A percentile compares a stretch with the other conserved stretches of the same genome.
Evolutionary conservation across 2,329 filamentous ascomycete species (phyloP).

Genomic region (Nothophoma quercina): DNA sequence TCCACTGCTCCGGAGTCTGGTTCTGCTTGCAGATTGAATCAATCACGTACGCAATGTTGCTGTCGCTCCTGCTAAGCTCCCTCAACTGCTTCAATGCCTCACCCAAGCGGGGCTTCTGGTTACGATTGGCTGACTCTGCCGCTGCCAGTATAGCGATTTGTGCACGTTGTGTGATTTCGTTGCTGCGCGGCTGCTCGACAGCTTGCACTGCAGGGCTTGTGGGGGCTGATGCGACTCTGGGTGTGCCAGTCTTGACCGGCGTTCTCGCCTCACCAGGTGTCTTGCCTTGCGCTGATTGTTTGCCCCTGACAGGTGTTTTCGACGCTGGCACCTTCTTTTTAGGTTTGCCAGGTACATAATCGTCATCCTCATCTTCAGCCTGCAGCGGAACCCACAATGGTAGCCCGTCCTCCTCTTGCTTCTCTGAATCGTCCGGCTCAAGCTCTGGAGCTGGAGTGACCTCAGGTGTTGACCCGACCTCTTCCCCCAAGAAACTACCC

Average conservation of each 20-base stretch:
- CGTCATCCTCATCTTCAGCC: constrained; percentile 57
- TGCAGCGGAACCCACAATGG: constrained; percentile 39
- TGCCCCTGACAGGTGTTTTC: constrained; percentile 48
- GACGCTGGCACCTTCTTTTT: constrained; percentile 43
- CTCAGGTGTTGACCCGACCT: constrained; percentile 57
- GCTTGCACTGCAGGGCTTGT: constrained; percentile 27
- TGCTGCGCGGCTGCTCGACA: constrained; percentile 20
- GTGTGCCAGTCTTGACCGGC: constrained; percentile 37
- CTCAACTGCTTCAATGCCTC: constrained; percentile 54
- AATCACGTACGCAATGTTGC: constrained; percentile 50
- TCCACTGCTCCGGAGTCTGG: constrained; percentile 49
- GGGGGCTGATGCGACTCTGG: constrained; percentile 25
- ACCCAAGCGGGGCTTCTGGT: constrained; percentile 39
- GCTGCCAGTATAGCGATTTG: constrained; percentile 53
- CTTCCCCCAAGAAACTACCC: constrained; percentile 49
- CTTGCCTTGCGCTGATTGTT: constrained; percentile 44
- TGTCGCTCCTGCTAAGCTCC: constrained; percentile 49
- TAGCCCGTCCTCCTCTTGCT: constrained; percentile 48
- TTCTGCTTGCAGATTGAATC: constrained; percentile 53
- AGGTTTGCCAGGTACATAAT: constrained; percentile 51
- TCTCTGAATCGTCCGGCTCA: constrained; percentile 50
- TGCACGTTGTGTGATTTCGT: constrained; percentile 35
- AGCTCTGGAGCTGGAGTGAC: constrained; percentile 51
- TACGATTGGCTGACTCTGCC: constrained; percentile 49
- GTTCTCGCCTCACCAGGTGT: constrained; percentile 38